Conservation (phyloP, 1,284 basidiomycete genomes). For the Mycena sp. region DNA sequence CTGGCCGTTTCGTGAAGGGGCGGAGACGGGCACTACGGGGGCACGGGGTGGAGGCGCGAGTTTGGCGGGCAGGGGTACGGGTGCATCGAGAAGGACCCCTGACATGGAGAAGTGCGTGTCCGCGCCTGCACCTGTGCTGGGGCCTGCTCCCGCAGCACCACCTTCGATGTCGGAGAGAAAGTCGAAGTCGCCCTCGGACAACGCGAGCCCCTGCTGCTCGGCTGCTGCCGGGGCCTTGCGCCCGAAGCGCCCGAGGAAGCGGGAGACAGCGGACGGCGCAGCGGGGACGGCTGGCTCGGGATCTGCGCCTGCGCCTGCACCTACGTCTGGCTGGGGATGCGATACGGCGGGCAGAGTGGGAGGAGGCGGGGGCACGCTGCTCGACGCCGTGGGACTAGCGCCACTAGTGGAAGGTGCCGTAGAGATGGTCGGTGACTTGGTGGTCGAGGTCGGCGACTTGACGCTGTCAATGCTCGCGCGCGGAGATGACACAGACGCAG, state of each 20-base stretch:
- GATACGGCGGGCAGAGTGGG: background rate
- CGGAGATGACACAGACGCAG: constrained; percentile 34
- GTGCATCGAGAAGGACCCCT: constrained; percentile 39
- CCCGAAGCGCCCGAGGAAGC: constrained; percentile 77
- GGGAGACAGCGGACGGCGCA: constrained; percentile 70
- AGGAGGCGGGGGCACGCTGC: constrained; percentile 7
- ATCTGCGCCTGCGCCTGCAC: too few species aligned
- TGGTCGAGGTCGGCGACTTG: constrained; percentile 24
- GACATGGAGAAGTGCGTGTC: too few species aligned
- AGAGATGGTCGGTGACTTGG: constrained; percentile 19
- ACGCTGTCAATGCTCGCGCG: constrained; percentile 45
- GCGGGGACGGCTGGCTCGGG: constrained; percentile 31
- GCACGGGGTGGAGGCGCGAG: constrained; percentile 52
- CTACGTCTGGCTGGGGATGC: too few species aligned
- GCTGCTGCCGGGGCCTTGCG: constrained; percentile 52
- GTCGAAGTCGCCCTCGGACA: constrained; percentile 77
- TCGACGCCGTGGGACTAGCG: constrained; percentile 14
- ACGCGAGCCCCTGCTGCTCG: constrained; percentile 57
- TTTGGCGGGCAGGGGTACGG: constrained; percentile 54
- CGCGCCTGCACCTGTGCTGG: background rate
- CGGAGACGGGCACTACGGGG: background rate
- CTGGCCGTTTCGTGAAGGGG: constrained; percentile 7
- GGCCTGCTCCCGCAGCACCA: too few species aligned
- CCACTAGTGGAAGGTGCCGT: constrained; percentile 3
- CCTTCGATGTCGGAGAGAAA: constrained; percentile 74